These are phyloP conservation scores for Fraxinus cuspidata DNA, from an alignment of 257 asterid species.

Conservation along the genomic window DNA sequence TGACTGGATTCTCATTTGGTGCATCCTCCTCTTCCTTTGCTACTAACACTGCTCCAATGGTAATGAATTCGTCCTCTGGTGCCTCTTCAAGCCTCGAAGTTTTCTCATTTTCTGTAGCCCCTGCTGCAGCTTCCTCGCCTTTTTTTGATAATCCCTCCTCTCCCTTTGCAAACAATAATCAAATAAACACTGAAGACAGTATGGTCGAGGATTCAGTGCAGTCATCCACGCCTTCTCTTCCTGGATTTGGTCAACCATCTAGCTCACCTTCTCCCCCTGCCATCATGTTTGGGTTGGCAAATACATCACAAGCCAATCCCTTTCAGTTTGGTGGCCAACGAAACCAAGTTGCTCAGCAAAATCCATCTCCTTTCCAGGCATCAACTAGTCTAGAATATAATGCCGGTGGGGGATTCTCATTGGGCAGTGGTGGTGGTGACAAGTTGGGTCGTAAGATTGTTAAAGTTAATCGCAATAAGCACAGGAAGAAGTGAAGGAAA, in stretches of 20 bases:
- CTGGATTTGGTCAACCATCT: constrained; percentile 57
- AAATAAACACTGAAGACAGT: constrained; percentile 73
- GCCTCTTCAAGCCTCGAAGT: constrained; percentile 31
- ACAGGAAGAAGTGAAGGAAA: constrained; percentile 52
- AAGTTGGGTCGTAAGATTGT: constrained; percentile 57
- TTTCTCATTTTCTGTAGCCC: constrained; percentile 40
- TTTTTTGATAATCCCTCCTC: constrained; percentile 34
- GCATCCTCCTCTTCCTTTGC: too few species aligned
- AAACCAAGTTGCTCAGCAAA: constrained; percentile 44
- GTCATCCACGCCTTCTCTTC: constrained; percentile 31
- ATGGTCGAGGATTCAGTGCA: constrained; percentile 91
- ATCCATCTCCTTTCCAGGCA: constrained; percentile 53
- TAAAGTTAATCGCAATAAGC: constrained; percentile 45
- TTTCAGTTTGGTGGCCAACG: constrained; percentile 69
- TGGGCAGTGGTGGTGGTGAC: constrained; percentile 66
- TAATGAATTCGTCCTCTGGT: constrained; percentile 42
- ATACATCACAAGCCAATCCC: constrained; percentile 39
- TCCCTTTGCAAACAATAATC: constrained; percentile 38
- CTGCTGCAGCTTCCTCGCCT: constrained; percentile 35
- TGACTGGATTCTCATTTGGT: too few species aligned
- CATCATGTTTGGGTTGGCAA: constrained; percentile 47
- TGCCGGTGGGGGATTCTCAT: constrained; percentile 71
- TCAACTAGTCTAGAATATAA: constrained; percentile 53
- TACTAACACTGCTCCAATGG: constrained; percentile 35
- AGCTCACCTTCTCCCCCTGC: constrained; percentile 43